Evolutionary conservation across 164 flowering plant species (phyloP).

Genomic region (Vitis rupestris): DNA sequence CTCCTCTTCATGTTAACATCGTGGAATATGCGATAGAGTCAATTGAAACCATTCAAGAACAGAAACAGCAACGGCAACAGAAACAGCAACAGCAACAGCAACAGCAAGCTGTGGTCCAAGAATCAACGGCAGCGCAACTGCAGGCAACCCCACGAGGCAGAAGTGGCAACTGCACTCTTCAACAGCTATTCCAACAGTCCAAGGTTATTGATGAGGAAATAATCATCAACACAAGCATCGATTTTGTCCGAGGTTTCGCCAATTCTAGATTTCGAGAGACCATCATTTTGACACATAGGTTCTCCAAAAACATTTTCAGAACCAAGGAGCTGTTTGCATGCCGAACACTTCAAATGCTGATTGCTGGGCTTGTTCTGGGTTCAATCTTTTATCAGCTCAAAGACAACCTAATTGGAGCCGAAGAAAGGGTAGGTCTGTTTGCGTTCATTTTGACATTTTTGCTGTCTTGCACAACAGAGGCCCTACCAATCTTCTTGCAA

Average conservation of each 20-base stretch:
- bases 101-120: not conserved
- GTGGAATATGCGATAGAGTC: conserved; percentile 91
- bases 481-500: conserved; percentile 88
- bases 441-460: conserved; percentile 85
- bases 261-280: conserved; percentile 67
- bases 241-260: conserved; percentile 37
- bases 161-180: conserved; percentile 54
- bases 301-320: conserved; percentile 70
- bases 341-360: conserved; percentile 70
- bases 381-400: conserved; percentile 67
- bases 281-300: conserved; percentile 62
- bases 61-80: conserved; percentile 2
- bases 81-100: not conserved
- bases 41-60: conserved; percentile 48
- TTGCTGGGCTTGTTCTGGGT: conserved; percentile 77
- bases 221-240: conserved; percentile 8
- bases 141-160: not conserved
- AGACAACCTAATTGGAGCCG: conserved; percentile 56
- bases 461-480: conserved; percentile 79
- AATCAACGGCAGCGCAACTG: not conserved
- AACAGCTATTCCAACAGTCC: conserved; percentile 79
- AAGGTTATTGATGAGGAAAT: conserved; percentile 56
- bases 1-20: conserved; percentile 68
- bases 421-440: conserved; percentile 79
- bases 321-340: conserved; percentile 79